Evolutionary conservation across 306 rosid genomes (phyloP), one percentile per base, ranked within the genome.

Genomic region (Benincasa hispida): DNA sequence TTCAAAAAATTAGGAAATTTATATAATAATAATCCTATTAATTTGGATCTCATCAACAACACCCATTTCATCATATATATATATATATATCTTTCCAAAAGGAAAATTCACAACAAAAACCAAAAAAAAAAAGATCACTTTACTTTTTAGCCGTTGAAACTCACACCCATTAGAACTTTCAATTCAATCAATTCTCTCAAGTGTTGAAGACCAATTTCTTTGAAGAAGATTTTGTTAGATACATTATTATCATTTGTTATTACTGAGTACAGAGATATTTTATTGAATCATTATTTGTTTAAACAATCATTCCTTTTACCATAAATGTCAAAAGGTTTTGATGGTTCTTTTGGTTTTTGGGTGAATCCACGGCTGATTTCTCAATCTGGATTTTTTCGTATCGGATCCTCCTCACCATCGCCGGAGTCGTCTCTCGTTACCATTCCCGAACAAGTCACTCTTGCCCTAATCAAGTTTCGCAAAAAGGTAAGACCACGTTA

Each of bases 281-380:
- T n/a, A n/a, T n/a, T n/a, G 51, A 13, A 45, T 45, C 51, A 45
- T 3, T 3, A 45, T 45, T 12, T 45, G 51, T 45, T 13, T 5
- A 45, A 45, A 45, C 28, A 1, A 22, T 10, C 51, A 37, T 39
- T 67, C 35, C 18, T 13, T 45, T 42, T 39, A 22, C 75, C 55
- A 56, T 84, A 84, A 92, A 92, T 92, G 97, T 82, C 92, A 88
- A 88, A 80, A 84, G 84, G 80, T 34, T 79, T 86, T 4, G 77
- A 57, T 62, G 65, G n/a, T 0, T 78, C 70, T 78, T 53, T 57
- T 17, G 27, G 48, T 39, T 77, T 78, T 22, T 74, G 48, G 59
- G 50, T 73, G 9, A 78, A 32, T 72, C 76, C 50, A 51, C 59
- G 8, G 55, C 75, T 55, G 62, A 77, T 59, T 68, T 74, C 63